Base-by-base conservation (phyloP, 306 rosid genomes). In the Amphicarpaea edgeworthii region DNA sequence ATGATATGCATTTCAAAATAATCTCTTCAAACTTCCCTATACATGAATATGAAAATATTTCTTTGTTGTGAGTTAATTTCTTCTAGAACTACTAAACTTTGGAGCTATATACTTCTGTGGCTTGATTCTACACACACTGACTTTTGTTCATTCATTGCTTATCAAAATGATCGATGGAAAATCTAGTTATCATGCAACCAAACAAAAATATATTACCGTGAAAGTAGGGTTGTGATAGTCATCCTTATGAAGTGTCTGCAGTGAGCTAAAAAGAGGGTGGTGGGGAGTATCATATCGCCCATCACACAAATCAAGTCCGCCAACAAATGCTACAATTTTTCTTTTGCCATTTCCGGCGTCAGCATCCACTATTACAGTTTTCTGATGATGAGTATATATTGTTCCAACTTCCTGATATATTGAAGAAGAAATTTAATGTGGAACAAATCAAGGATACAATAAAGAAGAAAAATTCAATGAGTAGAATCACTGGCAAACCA, bases 311-410 rank as follows among this genome's bases (percentile, higher is more conserved):
- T 95, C 99, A 50, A 95, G 97, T 77, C 99, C 99, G 37, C 99
- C 99, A 77, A 95, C 92, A 85, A 95, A 95, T 72, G 99, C 96
- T 51, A 90, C 62, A 72, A 95, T 90, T 83, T 95, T 95, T 87
- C 97, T 89, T 80, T 72, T 82, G 73, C 64, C 70, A 82, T 84
- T 59, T 69, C 96, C 99, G 77, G 97, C 93, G 75, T 89, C 97
- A 79, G 97, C 91, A 75, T 95, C 99, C 72, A 92, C 97, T 60
- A 92, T 90, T 24, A 95, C 92, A 32, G 96, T 95, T 87, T 95
- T 95, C 87, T 95, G 99, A 88, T 92, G 99, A 87, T 95, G 99
- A 4, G 99, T 92, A 82, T 95, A 95, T 54, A 95, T 95, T 23
- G 99, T 88, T 79, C 75, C 97, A 34, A 89, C 95, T 88, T 95